phyloP scores from a whole-genome alignment of 2,329 filamentous ascomycete species.

The Colletotrichum cordylinicola region DNA sequence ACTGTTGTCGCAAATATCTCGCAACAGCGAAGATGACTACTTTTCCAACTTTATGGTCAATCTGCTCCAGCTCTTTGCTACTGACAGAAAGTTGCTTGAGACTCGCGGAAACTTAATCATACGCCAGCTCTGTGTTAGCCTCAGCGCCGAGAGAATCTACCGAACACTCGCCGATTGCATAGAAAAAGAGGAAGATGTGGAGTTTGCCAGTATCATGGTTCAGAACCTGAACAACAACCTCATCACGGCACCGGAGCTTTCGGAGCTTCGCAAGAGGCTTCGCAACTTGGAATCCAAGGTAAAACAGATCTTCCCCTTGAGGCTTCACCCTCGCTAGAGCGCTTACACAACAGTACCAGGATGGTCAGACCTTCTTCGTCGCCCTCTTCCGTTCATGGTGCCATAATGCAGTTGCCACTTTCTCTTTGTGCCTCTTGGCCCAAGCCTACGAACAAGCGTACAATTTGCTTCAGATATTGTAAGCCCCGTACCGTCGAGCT shows the following conservation, averaged over 20 bases:
- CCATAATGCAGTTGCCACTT: constrained; percentile 96
- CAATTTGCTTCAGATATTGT: constrained; percentile 95
- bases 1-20: constrained; percentile 92
- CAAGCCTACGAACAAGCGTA: constrained; percentile 99
- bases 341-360: constrained; percentile 50
- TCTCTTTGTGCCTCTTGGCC: constrained; percentile 91
- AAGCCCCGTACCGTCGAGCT: constrained; percentile 35
- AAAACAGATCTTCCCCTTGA: constrained; percentile 15
- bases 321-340: background rate
- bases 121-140: constrained; percentile 87
- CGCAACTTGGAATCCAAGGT: constrained; percentile 89
- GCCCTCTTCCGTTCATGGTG: constrained; percentile 96
- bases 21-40: constrained; percentile 96
- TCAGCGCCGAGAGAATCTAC: constrained; percentile 95
- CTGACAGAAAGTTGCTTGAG: constrained; percentile 88
- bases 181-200: constrained; percentile 96
- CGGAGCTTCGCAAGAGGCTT: constrained; percentile 87
- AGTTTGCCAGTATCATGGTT: constrained; percentile 99
- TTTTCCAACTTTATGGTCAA: constrained; percentile 99
- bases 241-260: constrained; percentile 93
- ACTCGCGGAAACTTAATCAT: constrained; percentile 96
- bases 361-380: constrained; percentile 95
- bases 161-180: constrained; percentile 94
- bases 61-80: constrained; percentile 91
- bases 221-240: constrained; percentile 99